Evolutionary conservation across 495 filamentous ascomycete species (phyloP), one percentile per base, ranked within the genome.

Genomic region (Jackrogersella multiformis): DNA sequence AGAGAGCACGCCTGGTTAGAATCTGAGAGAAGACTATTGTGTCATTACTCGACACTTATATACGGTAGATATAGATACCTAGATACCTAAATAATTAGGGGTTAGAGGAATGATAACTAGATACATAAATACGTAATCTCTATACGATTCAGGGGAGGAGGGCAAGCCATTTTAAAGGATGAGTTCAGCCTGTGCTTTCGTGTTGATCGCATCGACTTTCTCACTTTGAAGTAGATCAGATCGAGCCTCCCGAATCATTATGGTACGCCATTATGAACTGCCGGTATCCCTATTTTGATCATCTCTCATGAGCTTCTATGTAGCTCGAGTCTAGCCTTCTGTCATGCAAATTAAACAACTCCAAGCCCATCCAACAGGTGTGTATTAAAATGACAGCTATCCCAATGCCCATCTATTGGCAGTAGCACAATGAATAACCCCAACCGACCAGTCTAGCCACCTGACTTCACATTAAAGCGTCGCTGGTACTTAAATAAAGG

Each of bases 241-340:
- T 4, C 20, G 42, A 13, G 5, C 6, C 18, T 21, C 42, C 13
- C 2, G 21, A 26, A 46, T 21, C 23, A 13, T 51, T 49, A 10
- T 15, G 5, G 41, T 56, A 34, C 48, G 38, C 20, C 28, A 26
- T 38, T 38, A 38, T 10, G 20, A 63, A 63, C 26, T 63, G 36
- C 58, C 58, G 58, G 9, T 18, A 61, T 32, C 24, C 26, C 24
- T 16, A 21, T 32, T 18, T 52, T 52, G 24, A 16, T 6, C 15
- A 32, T 52, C 15, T 16, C 46, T 52, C 23, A 24, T 42, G 15
- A n/a, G 23, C 8, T 20, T 20, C 15, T 49, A 32, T 42, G 23
- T 42, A 15, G 34, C 35, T 39, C 2, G 24, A 23, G 45, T 35
- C 58, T 52, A 32, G 26, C n/a, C 45, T 32, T 23, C 3, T 4